Conservation (phyloP, 129 eudicot genomes). For the Smallanthus sonchifolius region DNA sequence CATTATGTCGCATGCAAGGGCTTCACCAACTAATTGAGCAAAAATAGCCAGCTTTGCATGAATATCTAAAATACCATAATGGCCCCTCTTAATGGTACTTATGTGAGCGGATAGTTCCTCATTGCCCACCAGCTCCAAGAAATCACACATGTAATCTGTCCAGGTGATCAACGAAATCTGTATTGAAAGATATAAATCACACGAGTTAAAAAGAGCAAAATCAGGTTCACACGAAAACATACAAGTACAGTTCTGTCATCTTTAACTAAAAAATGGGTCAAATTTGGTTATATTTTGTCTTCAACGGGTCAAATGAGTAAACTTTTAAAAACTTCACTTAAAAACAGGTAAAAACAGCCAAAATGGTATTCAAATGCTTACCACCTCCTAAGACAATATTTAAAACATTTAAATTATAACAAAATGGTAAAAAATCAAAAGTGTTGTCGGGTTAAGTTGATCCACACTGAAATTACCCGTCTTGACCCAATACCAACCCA, state of each 20-base stretch:
- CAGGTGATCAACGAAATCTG: slow-evolving; percentile 82
- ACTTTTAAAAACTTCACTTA: background rate
- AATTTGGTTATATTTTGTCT: background rate
- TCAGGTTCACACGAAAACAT: background rate
- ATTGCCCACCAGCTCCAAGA: slow-evolving; percentile 55
- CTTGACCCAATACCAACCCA: background rate
- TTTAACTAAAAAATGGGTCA: background rate
- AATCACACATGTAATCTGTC: slow-evolving; percentile 85
- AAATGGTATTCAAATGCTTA: slow-evolving; percentile 3
- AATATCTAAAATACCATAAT: slow-evolving; percentile 65
- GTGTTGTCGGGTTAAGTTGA: background rate
- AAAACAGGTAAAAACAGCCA: background rate
- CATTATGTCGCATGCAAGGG: slow-evolving; percentile 46
- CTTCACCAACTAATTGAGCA: slow-evolving; percentile 51
- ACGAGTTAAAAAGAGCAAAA: slow-evolving; percentile 5
- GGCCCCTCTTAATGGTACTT: slow-evolving; percentile 78
- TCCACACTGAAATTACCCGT: background rate
- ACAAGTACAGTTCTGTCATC: background rate
- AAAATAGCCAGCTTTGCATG: slow-evolving; percentile 61
- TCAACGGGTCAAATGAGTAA: background rate
- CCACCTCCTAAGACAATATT: background rate
- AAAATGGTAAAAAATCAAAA: background rate
- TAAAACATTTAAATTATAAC: background rate
- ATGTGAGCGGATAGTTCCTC: slow-evolving; percentile 38
- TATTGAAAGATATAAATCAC: slow-evolving; percentile 9